phyloP scores from a whole-genome alignment of 495 filamentous ascomycete genomes.

The Xylona heveae region DNA sequence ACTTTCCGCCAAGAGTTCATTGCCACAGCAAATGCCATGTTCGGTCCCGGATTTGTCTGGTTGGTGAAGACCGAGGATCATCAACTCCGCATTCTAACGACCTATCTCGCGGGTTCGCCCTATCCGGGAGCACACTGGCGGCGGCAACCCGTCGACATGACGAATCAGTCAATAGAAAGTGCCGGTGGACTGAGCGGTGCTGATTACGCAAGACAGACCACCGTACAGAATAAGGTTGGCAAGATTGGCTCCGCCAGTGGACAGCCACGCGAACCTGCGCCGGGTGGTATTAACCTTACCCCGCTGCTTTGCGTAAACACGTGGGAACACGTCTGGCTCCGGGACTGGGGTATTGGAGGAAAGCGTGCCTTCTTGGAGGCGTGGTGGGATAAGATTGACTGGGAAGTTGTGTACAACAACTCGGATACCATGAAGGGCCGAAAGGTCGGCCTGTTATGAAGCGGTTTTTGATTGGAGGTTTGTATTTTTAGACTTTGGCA shows the following conservation, averaged over 20 bases:
- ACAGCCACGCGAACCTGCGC: constrained; percentile 25
- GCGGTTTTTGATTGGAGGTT: no score
- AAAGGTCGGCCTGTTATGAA: no score
- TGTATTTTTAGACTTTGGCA: no score
- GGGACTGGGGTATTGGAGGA: constrained; percentile 60
- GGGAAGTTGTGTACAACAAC: constrained; percentile 37
- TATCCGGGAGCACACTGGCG: constrained; percentile 70
- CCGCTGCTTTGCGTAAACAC: constrained; percentile 83
- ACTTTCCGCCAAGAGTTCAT: constrained; percentile 62
- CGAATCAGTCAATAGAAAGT: constrained; percentile 27
- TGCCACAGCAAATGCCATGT: constrained; percentile 71
- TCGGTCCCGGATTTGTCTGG: constrained; percentile 94
- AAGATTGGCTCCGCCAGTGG: constrained; percentile 24
- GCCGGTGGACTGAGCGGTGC: constrained; percentile 3
- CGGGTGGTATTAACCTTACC: constrained; percentile 45
- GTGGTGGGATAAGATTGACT: constrained; percentile 83
- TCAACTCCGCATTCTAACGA: constrained; percentile 55
- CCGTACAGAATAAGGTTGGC: constrained; percentile 17
- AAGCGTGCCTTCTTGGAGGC: constrained; percentile 54
- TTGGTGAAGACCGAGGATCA: constrained; percentile 35
- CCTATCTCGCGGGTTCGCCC: constrained; percentile 80
- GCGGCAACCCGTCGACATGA: constrained; percentile 59
- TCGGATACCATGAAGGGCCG: no score
- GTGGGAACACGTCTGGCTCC: constrained; percentile 88
- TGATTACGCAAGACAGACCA: constrained; percentile 10